Evolutionary conservation across 192 early-diverging fungal species (phyloP).

Genomic region (Phlyctochytrium bullatum): DNA sequence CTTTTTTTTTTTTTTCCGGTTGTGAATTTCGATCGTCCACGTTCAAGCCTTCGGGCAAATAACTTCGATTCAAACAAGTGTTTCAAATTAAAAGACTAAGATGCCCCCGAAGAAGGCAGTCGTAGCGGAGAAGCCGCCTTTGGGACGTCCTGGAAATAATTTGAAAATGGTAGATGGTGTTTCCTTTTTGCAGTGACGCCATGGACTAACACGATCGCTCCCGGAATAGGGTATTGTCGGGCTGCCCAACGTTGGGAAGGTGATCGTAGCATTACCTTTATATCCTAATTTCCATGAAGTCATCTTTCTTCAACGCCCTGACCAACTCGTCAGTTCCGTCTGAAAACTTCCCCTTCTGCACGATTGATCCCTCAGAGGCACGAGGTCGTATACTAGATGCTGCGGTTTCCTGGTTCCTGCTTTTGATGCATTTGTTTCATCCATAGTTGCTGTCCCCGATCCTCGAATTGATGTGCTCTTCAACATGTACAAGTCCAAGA

Average conservation of each 20-base stretch:
- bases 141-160: conserved; percentile 30
- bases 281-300: conserved; percentile 7
- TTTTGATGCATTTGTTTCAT: too few relatives aligned
- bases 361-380: conserved; percentile 83
- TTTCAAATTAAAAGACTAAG: too few relatives aligned
- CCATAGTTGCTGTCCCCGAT: conserved; percentile 90
- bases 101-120: conserved; percentile 52
- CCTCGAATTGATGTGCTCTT: conserved; percentile 79
- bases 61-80: too few relatives aligned
- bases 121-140: conserved; percentile 40
- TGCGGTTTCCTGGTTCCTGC: too few relatives aligned
- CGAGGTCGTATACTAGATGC: too few relatives aligned
- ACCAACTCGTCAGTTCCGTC: conserved; percentile 45
- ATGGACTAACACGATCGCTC: conserved; percentile 2
- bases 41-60: too few relatives aligned
- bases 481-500: conserved; percentile 57
- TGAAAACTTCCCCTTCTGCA: conserved; percentile 96
- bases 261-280: neutral
- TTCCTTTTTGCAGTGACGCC: too few relatives aligned
- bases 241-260: conserved; percentile 84
- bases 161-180: conserved; percentile 22
- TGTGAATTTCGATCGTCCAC: too few relatives aligned
- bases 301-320: conserved; percentile 48
- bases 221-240: conserved; percentile 74
- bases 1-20: too few relatives aligned